A percentile compares a stretch with the other conserved stretches of the same genome.
phyloP scores from a whole-genome alignment of 768 basidiomycete genomes.

The Suillus weaverae region DNA sequence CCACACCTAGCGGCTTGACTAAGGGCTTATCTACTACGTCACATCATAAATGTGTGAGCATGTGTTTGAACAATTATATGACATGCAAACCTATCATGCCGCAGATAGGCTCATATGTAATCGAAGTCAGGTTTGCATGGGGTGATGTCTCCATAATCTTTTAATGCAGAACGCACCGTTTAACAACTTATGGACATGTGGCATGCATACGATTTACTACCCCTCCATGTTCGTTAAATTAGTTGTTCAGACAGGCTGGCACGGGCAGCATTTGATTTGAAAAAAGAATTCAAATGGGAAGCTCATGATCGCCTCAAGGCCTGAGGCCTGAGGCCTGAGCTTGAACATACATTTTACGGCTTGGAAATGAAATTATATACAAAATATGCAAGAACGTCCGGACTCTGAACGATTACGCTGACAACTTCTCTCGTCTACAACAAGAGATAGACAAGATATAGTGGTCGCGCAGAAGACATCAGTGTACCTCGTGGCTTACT shows the following conservation, averaged over 20 bases:
- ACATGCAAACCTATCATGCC: neutral
- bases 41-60: too few species aligned
- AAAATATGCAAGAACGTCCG: slow-evolving; percentile 1
- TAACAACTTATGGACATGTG: neutral
- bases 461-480: slow-evolving; percentile 8
- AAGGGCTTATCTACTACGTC: too few species aligned
- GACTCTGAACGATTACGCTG: slow-evolving; percentile 11
- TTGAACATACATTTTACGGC: slow-evolving; percentile 5
- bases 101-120: neutral
- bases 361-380: neutral
- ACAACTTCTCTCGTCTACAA: slow-evolving; percentile 12
- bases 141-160: neutral
- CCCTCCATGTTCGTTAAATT: too few species aligned
- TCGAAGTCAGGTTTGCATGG: neutral
- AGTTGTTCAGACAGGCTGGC: neutral
- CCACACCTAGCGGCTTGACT: neutral
- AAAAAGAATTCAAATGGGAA: neutral
- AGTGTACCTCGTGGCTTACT: slow-evolving; percentile 10
- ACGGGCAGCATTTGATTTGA: neutral
- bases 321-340: slow-evolving; percentile 1
- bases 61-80: neutral
- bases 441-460: slow-evolving; percentile 12
- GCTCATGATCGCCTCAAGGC: neutral
- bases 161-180: neutral
- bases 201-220: neutral